Base-by-base conservation (phyloP, 2,329 filamentous ascomycete genomes). In the Cytospora schulzeri region DNA sequence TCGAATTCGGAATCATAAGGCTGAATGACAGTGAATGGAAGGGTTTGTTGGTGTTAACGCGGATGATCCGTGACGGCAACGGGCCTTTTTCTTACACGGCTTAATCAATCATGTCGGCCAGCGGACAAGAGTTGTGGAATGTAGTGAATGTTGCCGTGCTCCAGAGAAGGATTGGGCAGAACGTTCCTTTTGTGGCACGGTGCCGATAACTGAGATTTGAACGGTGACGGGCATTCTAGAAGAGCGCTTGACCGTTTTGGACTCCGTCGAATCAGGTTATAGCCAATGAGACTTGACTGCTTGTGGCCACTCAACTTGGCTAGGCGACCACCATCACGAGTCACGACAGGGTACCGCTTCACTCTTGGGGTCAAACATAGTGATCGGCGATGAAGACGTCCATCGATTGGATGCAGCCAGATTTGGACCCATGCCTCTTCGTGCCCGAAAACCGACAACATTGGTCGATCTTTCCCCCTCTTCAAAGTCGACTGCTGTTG, bases 21-120 rank as follows among this genome's bases (percentile, higher is more conserved):
- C 28, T 53, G 53, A n/a, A 41, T 26, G 35, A 31, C 12, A 15
- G 51, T 11, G 33, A 35, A 35, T 11, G 33, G 14, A 4, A 4
- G n/a, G 5, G 26, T 14, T 15, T 4, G 15, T 22, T 55, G 52
- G 52, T 26, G 28, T 48, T 53, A 53, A 61, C 59, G 35, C 55
- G 56, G 33, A 55, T 50, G 59, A 54, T 7, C 38, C 59, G 59
- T 61, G 52, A 61, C 52, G 38, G 51, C n/a, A 26, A 22, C 52
- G 51, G 22, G n/a, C 5, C n/a, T n/a, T n/a, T n/a, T 22, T 48
- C 41, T 48, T n/a, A 48, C 19, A 29, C 48, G 59, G 51, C 35
- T 41, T 64, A 52, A 45, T 38, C 51, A 60, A 57, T 63, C 31
- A 54, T 63, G 57, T 66, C 65, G 65, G 65, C 59, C 61, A 52